Evolutionary conservation across 257 asterid genomes (phyloP), one percentile per base, ranked within the genome.

Genomic region (Ehretia macrophylla): DNA sequence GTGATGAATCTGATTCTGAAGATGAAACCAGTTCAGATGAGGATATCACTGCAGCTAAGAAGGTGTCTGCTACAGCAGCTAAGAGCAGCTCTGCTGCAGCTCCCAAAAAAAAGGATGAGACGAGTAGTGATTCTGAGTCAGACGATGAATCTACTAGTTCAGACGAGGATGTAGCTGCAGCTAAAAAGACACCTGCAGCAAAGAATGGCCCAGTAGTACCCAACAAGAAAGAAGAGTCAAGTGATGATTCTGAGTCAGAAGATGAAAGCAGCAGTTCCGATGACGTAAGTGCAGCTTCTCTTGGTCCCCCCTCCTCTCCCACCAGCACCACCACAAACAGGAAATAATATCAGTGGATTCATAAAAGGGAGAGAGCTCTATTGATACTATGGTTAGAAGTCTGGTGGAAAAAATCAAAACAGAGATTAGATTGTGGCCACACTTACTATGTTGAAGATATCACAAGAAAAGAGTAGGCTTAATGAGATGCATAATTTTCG

Each of bases 1-100:
- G 70, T 51, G 79, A 59, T 48, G 87, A 72, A 13, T 69, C 80
- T 8, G 35, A 27, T 27, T 73, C 76, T 18, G 84, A 60, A 20
- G 81, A 79, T 19, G 88, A 79, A 5, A 27, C 35, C 6, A 27
- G 35, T 27, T 85, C 69, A 16, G 91, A 81, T 0, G 94, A 82
- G 55, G 83, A 73, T 5, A 80, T 72, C 4, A 20, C 71, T 21
- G 67, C 54, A 63, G 71, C 83, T 10, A 79, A 70, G 74, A 21
- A 20, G 51, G 56, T 18, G 19, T 16, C 19, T 47, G 59, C 54
- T 50, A 50, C n/a, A 27, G 53, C 56, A 8, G 51, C 77, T 18
- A 72, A 74, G 51, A 69, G 50, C 32, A 68, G 63, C 27, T n/a
- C 58, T 65, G 57, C 58, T 65, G 57, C 60, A 23, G 57, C 72